Percentiles rank a stretch among this genome's conserved stretches.
Evolutionary conservation across 75 land plant species (phyloP).

Genomic region (Picea sitchensis): DNA sequence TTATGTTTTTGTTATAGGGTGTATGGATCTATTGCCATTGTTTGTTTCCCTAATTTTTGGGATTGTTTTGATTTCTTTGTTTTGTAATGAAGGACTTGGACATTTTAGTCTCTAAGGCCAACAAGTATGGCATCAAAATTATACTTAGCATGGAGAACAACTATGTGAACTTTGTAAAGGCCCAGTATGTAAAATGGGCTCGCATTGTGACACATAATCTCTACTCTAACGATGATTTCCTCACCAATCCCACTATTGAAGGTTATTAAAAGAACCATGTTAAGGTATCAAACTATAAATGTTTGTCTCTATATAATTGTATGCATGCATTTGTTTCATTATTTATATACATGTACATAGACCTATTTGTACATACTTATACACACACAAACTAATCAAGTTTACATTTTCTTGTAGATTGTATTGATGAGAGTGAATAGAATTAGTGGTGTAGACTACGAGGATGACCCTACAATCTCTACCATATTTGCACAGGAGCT

Average conservation of each 20-base stretch:
- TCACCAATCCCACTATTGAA: constrained; percentile 18
- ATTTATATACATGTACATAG: too few species aligned
- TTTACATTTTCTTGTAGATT: constrained; percentile 20
- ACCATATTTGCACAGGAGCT: constrained; percentile 81
- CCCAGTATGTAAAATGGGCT: constrained; percentile 65
- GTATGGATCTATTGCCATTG: too few species aligned
- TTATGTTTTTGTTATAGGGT: too few species aligned
- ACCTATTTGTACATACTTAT: too few species aligned
- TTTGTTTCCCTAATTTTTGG: too few species aligned
- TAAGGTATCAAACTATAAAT: neutral
- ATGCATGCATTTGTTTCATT: too few species aligned
- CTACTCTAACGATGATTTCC: constrained; percentile 11
- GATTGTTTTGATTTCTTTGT: neutral
- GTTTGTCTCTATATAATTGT: too few species aligned
- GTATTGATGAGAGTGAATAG: constrained; percentile 61
- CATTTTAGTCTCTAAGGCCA: constrained; percentile 42
- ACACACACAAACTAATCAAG: too few species aligned
- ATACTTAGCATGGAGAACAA: constrained; percentile 56
- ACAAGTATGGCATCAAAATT: constrained; percentile 34
- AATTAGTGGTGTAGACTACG: constrained; percentile 60
- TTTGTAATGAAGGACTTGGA: constrained; percentile 31
- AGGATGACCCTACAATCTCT: constrained; percentile 72
- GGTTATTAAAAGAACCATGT: constrained; percentile 28
- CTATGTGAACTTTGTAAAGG: constrained; percentile 29
- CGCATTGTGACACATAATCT: neutral